A percentile compares a stretch with the other conserved stretches of the same genome.
phyloP scores from a whole-genome alignment of 2,329 filamentous ascomycete genomes.

The Microascus cirrosus region DNA sequence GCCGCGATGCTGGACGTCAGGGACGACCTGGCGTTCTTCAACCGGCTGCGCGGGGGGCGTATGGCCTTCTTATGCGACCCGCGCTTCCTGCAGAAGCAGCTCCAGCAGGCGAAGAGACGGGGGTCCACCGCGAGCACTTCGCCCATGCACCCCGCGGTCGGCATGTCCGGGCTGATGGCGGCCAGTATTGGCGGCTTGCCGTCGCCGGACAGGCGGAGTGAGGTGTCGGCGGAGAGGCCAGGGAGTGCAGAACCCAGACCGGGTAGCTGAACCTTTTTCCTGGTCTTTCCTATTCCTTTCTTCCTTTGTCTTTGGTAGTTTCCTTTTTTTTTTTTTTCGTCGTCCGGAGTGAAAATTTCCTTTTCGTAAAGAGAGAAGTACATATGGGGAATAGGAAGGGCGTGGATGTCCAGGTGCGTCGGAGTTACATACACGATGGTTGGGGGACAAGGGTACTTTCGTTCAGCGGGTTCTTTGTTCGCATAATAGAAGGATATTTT shows the following conservation, averaged over 20 bases:
- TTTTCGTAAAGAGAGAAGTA: too few relatives aligned
- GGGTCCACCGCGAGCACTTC: constrained; percentile 9
- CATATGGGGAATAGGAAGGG: too few relatives aligned
- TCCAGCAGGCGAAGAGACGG: constrained; percentile 7
- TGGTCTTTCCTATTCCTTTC: background rate
- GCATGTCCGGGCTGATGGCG: constrained; percentile 11
- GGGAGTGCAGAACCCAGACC: background rate
- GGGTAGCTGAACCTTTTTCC: background rate
- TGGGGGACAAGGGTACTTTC: too few relatives aligned
- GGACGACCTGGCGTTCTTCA: constrained; percentile 50
- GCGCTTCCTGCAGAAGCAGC: constrained; percentile 37
- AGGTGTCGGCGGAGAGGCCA: background rate
- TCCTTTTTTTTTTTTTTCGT: background rate
- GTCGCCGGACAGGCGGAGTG: background rate
- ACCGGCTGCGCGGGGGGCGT: constrained; percentile 48
- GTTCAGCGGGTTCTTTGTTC: too few relatives aligned
- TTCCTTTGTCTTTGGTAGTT: background rate
- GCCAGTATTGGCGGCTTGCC: constrained; percentile 11
- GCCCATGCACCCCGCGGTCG: constrained; percentile 8
- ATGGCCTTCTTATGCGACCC: constrained; percentile 48
- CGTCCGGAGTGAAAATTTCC: too few relatives aligned
- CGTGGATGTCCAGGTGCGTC: too few relatives aligned
- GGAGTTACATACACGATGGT: too few relatives aligned
- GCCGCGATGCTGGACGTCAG: constrained; percentile 41
- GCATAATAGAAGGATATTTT: too few relatives aligned